Evolutionary conservation across 352 stramenopile genomes (phyloP).

Genomic region (Phytophthora parvispora): DNA sequence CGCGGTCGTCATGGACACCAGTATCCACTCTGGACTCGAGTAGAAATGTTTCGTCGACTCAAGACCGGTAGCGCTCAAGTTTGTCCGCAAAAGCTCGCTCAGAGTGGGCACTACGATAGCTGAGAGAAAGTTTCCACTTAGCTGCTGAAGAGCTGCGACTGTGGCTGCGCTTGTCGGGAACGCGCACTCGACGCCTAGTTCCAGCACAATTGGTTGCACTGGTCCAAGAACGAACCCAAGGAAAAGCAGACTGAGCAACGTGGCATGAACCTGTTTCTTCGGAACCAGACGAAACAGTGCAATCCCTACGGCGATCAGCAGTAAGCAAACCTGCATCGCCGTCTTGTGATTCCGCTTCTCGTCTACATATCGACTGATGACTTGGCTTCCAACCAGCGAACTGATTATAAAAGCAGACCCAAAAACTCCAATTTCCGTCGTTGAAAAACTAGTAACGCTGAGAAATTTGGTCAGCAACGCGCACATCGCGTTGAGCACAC

Average conservation of each 20-base stretch:
- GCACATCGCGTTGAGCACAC: constrained; percentile 71
- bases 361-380: constrained; percentile 73
- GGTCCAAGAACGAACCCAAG: constrained; percentile 68
- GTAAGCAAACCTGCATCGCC: constrained; percentile 57
- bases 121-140: constrained; percentile 79
- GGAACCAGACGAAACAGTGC: constrained; percentile 50
- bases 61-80: constrained; percentile 41
- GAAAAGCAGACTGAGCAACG: constrained; percentile 47
- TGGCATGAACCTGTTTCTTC: constrained; percentile 28
- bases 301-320: constrained; percentile 49
- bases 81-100: constrained; percentile 49
- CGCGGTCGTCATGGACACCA: constrained; percentile 44
- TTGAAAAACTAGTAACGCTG: constrained; percentile 57
- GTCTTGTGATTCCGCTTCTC: constrained; percentile 54
- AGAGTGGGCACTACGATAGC: constrained; percentile 60
- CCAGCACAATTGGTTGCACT: constrained; percentile 69
- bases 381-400: constrained; percentile 65
- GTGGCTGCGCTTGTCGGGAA: constrained; percentile 79
- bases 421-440: constrained; percentile 65
- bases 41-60: constrained; percentile 45
- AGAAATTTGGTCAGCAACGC: constrained; percentile 73
- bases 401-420: constrained; percentile 77
- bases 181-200: constrained; percentile 74
- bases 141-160: constrained; percentile 74
- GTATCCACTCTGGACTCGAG: constrained; percentile 58